A percentile compares a stretch with the other conserved stretches of the same genome.
phyloP scores from a whole-genome alignment of 1,284 basidiomycete species.

The Ganoderma lucidum region DNA sequence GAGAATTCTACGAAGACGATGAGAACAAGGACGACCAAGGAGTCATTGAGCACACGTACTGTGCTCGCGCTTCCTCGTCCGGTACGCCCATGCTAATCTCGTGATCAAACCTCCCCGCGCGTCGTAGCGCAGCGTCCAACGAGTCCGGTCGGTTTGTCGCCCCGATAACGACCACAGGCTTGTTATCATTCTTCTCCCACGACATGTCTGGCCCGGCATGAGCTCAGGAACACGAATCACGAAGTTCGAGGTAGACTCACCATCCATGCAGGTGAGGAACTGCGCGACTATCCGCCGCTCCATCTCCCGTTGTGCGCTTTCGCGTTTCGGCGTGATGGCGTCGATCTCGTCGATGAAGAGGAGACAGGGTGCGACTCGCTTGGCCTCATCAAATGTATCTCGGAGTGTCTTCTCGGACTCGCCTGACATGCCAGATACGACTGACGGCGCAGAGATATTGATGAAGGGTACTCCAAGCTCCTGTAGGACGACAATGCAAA shows the following conservation, averaged over 20 bases:
- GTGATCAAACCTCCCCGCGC: conserved; percentile 96
- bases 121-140: conserved; percentile 90
- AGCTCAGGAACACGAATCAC: not conserved
- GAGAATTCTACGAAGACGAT: conserved; percentile 67
- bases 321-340: conserved; percentile 96
- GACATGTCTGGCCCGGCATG: conserved; percentile 68
- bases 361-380: conserved; percentile 90
- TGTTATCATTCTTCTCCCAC: conserved; percentile 91
- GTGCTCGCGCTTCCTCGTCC: conserved; percentile 88
- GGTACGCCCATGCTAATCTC: conserved; percentile 98
- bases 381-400: conserved; percentile 97
- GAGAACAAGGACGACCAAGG: not conserved
- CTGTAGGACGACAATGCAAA: conserved; percentile 46
- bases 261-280: conserved; percentile 97
- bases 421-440: conserved; percentile 97
- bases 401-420: conserved; percentile 96
- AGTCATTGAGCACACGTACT: conserved; percentile 60
- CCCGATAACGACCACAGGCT: conserved; percentile 94
- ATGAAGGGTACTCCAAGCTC: conserved; percentile 95
- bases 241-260: conserved; percentile 49
- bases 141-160: conserved; percentile 97
- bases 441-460: conserved; percentile 91
- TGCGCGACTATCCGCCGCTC: conserved; percentile 97
- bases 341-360: conserved; percentile 98
- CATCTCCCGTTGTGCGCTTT: conserved; percentile 98